A percentile compares a stretch with the other conserved stretches of the same genome.
These are phyloP conservation scores for Blumeriella jaapii DNA, from an alignment of 2,329 filamentous ascomycete genomes.

Conservation along the genomic window DNA sequence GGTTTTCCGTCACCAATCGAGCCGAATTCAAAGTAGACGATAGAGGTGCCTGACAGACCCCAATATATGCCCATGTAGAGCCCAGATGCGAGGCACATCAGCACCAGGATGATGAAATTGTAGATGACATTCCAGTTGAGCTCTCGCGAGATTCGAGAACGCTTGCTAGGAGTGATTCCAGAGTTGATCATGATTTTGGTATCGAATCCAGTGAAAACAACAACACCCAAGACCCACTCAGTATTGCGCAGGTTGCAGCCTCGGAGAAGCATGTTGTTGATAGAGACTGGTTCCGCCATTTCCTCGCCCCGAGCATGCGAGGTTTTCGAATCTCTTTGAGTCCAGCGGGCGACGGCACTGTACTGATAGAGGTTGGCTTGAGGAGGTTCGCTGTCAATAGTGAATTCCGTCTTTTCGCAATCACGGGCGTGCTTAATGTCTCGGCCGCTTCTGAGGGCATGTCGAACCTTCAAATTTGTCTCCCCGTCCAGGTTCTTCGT, in stretches of 20 bases:
- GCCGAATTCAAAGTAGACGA: constrained; percentile 74
- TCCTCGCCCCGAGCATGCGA: constrained; percentile 51
- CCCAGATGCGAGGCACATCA: constrained; percentile 79
- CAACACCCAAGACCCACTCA: constrained; percentile 87
- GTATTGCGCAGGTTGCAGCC: constrained; percentile 92
- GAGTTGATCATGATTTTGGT: constrained; percentile 99
- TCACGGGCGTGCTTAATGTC: constrained; percentile 79
- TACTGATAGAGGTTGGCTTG: constrained; percentile 95
- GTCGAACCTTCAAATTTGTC: constrained; percentile 92
- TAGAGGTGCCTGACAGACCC: constrained; percentile 61
- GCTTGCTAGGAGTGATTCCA: constrained; percentile 88
- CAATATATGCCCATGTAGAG: constrained; percentile 79
- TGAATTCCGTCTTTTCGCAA: constrained; percentile 80
- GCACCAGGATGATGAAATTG: constrained; percentile 82
- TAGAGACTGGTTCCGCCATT: constrained; percentile 86
- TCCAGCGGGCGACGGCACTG: constrained; percentile 80
- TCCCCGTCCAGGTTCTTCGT: constrained; percentile 98
- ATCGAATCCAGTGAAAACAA: constrained; percentile 88
- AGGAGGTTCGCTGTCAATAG: constrained; percentile 79
- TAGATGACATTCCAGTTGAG: constrained; percentile 96
- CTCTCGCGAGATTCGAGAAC: constrained; percentile 79
- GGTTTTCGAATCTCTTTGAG: constrained; percentile 55
- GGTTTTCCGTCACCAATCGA: constrained; percentile 61
- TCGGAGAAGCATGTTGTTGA: constrained; percentile 90
- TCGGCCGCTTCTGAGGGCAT: constrained; percentile 76